phyloP scores from a whole-genome alignment of 257 asterid species.

The Osmanthus fragrans region DNA sequence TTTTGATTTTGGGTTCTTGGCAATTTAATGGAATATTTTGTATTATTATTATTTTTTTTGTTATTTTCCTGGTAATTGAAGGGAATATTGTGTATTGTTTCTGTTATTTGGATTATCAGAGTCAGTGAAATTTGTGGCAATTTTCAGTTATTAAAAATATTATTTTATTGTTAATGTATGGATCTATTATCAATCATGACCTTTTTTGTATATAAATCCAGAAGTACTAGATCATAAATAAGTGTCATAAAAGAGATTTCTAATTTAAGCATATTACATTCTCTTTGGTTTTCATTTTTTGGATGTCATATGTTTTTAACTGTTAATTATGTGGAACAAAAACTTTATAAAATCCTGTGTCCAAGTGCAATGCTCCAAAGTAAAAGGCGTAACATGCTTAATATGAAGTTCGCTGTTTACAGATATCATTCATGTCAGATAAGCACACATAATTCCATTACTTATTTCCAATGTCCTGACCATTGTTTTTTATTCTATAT shows the following conservation, averaged over 20 bases:
- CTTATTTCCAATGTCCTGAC: constrained; percentile 21
- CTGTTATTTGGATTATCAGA: not conserved
- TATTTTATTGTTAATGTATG: not conserved
- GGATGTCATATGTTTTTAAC: not conserved
- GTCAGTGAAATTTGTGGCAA: not conserved
- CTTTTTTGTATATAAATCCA: not conserved
- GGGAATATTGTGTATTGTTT: not conserved
- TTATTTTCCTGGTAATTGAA: not conserved
- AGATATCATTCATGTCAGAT: constrained; percentile 8
- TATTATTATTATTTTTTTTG: not conserved
- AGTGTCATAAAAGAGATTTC: not conserved
- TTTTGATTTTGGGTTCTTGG: not conserved
- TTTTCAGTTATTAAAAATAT: not conserved
- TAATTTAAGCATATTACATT: not conserved
- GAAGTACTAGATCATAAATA: not conserved
- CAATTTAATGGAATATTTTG: not conserved
- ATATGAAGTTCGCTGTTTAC: not conserved
- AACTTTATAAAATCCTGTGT: not conserved
- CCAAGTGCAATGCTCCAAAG: not conserved
- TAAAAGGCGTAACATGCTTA: not conserved
- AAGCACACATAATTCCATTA: not conserved
- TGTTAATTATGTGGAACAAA: not conserved
- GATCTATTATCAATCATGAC: not conserved
- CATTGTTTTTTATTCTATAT: constrained; percentile 2
- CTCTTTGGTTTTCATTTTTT: not conserved